Percentiles rank a stretch among this genome's conserved stretches.
Evolutionary conservation across 179 eudicot genomes (phyloP).

Genomic region (Nepenthes alata): DNA sequence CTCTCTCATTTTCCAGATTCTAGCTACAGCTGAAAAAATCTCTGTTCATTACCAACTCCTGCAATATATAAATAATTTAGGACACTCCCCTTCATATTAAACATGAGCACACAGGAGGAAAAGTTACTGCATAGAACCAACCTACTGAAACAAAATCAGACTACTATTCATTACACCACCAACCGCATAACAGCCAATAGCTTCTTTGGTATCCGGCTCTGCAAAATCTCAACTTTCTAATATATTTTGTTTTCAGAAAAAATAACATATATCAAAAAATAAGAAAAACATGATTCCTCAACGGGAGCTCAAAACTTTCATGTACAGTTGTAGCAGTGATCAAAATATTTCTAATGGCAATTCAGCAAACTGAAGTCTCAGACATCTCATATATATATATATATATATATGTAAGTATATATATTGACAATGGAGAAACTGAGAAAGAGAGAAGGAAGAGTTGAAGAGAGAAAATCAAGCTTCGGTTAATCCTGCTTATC

Average conservation of each 20-base stretch:
- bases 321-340: slow-evolving; percentile 22
- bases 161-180: slow-evolving; percentile 27
- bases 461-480: not conserved
- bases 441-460: not conserved
- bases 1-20: too few relatives aligned
- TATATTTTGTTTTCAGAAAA: not conserved
- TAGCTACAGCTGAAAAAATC: too few relatives aligned
- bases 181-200: slow-evolving; percentile 12
- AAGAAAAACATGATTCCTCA: not conserved
- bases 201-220: slow-evolving; percentile 2
- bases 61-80: too few relatives aligned
- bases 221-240: not conserved
- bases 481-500: slow-evolving; percentile 27
- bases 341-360: slow-evolving; percentile 8
- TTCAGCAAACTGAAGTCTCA: not conserved
- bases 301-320: slow-evolving; percentile 22
- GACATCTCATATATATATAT: not conserved
- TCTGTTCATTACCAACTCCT: too few relatives aligned
- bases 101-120: too few relatives aligned
- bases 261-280: not conserved
- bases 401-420: slow-evolving; percentile 1
- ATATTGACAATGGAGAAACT: not conserved
- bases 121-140: not conserved
- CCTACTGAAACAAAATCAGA: not conserved
- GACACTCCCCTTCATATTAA: too few relatives aligned